Evolutionary conservation across 2,329 filamentous ascomycete genomes (phyloP).

Genomic region (Arthrobotrys iridis): DNA sequence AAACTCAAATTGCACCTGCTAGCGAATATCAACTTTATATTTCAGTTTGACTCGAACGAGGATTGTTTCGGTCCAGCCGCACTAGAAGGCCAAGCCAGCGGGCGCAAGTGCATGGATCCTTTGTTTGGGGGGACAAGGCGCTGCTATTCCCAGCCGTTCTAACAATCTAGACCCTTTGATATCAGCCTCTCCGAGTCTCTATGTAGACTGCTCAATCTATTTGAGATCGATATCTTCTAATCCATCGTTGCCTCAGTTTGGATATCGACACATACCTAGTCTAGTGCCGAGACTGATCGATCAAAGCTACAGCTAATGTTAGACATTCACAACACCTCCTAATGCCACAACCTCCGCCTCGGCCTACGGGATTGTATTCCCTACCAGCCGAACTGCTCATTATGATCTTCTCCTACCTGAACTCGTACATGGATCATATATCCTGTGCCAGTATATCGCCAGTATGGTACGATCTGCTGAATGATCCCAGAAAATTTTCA

Average conservation of each 20-base stretch:
- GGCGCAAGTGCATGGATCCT: not conserved
- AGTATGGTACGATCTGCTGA: conserved; percentile 12
- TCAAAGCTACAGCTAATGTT: too few relatives aligned
- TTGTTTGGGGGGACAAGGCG: not conserved
- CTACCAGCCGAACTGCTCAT: conserved; percentile 23
- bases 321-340: not conserved
- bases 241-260: too few relatives aligned
- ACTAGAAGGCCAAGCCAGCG: not conserved
- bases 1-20: too few relatives aligned
- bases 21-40: too few relatives aligned
- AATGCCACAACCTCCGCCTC: not conserved
- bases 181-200: not conserved
- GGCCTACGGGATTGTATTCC: not conserved
- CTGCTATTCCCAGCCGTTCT: not conserved
- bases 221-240: too few relatives aligned
- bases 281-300: too few relatives aligned
- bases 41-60: too few relatives aligned
- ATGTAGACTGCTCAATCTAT: too few relatives aligned
- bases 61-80: too few relatives aligned
- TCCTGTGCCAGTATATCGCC: conserved; percentile 10
- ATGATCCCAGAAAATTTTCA: not conserved
- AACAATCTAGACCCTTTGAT: not conserved
- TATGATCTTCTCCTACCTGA: conserved; percentile 22
- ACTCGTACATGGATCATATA: conserved; percentile 19
- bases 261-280: too few relatives aligned